Percentiles rank a stretch among this genome's conserved stretches.
Evolutionary conservation across 768 basidiomycete species (phyloP).

Genomic region (Lactarius sp.): DNA sequence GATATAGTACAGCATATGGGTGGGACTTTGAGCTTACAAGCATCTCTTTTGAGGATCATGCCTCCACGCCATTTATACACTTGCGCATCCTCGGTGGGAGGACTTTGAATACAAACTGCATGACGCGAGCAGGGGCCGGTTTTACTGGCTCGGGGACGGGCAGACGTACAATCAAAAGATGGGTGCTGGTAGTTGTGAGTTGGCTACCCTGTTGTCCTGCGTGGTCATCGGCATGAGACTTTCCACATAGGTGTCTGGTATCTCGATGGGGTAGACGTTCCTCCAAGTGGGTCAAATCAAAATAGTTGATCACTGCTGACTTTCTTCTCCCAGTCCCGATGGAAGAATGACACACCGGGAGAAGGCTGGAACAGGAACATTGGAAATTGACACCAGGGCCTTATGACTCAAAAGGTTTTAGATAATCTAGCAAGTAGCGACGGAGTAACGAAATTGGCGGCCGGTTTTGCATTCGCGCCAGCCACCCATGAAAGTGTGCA

Average conservation of each 20-base stretch:
- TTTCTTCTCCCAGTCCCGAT: background rate
- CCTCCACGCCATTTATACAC: constrained; percentile 44
- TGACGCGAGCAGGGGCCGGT: constrained; percentile 42
- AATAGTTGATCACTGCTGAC: background rate
- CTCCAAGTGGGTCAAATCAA: constrained; percentile 34
- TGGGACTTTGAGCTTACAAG: no score
- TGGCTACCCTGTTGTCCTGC: background rate
- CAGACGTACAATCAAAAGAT: constrained; percentile 50
- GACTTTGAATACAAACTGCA: constrained; percentile 51
- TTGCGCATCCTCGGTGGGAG: constrained; percentile 59
- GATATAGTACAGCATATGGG: constrained; percentile 5
- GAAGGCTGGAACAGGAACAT: background rate
- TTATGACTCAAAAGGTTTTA: background rate
- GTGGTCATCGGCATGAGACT: background rate
- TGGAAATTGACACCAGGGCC: no score
- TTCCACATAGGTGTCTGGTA: constrained; percentile 42
- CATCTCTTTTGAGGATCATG: constrained; percentile 39
- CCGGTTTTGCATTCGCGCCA: no score
- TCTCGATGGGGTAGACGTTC: constrained; percentile 40
- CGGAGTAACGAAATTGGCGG: background rate
- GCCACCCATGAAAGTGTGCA: no score
- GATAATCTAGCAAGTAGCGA: background rate
- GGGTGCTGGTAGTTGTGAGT: constrained; percentile 13
- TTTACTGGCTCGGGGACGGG: constrained; percentile 60
- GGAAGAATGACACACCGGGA: background rate